Conservation (phyloP, 1,284 basidiomycete genomes). For the Cryptococcus hybrid region DNA sequence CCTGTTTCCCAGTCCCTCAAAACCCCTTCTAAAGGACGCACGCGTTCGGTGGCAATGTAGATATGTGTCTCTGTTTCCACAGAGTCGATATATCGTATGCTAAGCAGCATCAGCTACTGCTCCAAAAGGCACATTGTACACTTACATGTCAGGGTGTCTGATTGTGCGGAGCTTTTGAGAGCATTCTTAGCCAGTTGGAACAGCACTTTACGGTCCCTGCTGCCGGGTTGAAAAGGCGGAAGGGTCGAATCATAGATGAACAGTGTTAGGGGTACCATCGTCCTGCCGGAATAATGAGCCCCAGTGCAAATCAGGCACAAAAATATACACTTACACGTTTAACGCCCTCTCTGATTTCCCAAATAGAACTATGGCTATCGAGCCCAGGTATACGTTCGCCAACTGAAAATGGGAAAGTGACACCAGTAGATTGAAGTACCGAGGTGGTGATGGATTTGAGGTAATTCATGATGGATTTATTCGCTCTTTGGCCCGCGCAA, state of each 20-base stretch:
- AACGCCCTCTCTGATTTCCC: constrained; percentile 81
- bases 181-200: constrained; percentile 86
- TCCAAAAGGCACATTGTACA: constrained; percentile 6
- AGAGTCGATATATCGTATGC: constrained; percentile 87
- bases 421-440: constrained; percentile 83
- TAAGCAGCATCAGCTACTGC: constrained; percentile 13
- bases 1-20: constrained; percentile 59
- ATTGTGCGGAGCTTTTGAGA: constrained; percentile 86
- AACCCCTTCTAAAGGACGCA: constrained; percentile 69
- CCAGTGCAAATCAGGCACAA: constrained; percentile 2
- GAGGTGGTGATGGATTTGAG: constrained; percentile 57
- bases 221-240: constrained; percentile 47
- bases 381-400: constrained; percentile 70
- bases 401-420: constrained; percentile 83
- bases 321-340: constrained; percentile 64
- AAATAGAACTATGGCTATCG: constrained; percentile 65
- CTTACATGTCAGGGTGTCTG: constrained; percentile 82
- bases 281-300: constrained; percentile 60
- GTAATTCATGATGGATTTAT: constrained; percentile 45
- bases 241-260: constrained; percentile 77
- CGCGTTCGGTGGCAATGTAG: constrained; percentile 92
- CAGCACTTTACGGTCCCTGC: constrained; percentile 58
- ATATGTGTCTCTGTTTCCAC: constrained; percentile 84
- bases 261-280: constrained; percentile 78
- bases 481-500: no score